Conservation (phyloP, 345 rosid species). For the Iberis pinnata region DNA sequence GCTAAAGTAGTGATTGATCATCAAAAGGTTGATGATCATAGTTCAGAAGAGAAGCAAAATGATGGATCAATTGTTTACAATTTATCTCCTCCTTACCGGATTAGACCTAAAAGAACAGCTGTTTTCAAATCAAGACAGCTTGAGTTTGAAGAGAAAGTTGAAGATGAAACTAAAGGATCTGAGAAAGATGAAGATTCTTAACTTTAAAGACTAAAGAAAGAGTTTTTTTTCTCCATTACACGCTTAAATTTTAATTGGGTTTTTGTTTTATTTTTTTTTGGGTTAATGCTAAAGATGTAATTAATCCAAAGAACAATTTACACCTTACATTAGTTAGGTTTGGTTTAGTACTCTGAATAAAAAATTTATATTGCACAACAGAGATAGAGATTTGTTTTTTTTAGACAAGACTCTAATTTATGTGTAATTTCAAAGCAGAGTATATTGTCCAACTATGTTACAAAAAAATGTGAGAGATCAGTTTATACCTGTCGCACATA, state of each 20-base stretch:
- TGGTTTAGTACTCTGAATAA: background rate
- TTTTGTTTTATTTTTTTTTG: background rate
- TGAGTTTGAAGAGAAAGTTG: slow-evolving; percentile 49
- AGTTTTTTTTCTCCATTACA: slow-evolving; percentile 3
- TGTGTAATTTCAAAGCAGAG: too few relatives aligned
- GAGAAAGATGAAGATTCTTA: slow-evolving; percentile 22
- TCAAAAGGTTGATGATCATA: slow-evolving; percentile 31
- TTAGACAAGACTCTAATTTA: too few relatives aligned
- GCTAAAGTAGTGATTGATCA: slow-evolving; percentile 31
- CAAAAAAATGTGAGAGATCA: too few relatives aligned
- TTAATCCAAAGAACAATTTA: slow-evolving; percentile 9
- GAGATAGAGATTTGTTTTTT: too few relatives aligned
- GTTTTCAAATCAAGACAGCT: slow-evolving; percentile 87
- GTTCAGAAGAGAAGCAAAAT: slow-evolving; percentile 32
- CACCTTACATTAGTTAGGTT: slow-evolving; percentile 6
- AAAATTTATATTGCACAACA: background rate
- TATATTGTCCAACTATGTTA: too few relatives aligned
- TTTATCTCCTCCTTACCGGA: slow-evolving; percentile 82
- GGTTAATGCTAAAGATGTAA: slow-evolving; percentile 11
- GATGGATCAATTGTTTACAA: slow-evolving; percentile 45
- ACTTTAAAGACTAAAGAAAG: slow-evolving; percentile 1
- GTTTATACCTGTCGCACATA: too few relatives aligned
- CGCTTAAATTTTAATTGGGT: slow-evolving; percentile 7
- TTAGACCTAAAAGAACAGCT: slow-evolving; percentile 70
- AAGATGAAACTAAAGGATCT: slow-evolving; percentile 34